Conservation (phyloP, 805 yeast genomes). For the Candida quercuum region DNA sequence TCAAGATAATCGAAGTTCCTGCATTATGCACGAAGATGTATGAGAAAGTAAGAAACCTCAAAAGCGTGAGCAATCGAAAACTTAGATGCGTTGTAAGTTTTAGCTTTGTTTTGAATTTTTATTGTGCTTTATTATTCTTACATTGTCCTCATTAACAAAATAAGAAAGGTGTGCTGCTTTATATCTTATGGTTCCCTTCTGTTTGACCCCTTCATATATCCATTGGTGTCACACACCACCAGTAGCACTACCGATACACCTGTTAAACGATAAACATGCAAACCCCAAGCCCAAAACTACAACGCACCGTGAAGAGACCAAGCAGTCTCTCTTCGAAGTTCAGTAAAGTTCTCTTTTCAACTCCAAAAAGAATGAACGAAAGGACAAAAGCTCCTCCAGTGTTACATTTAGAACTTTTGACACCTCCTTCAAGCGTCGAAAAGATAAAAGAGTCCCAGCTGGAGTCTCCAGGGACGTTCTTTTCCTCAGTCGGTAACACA, state of each 20-base stretch:
- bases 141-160: too few species aligned
- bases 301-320: background rate
- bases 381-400: conserved; percentile 21
- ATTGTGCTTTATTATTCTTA: too few species aligned
- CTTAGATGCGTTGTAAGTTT: too few species aligned
- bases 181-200: too few species aligned
- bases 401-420: conserved; percentile 12
- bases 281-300: background rate
- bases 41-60: too few species aligned
- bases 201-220: too few species aligned
- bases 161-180: too few species aligned
- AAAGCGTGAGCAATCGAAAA: too few species aligned
- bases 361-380: conserved; percentile 15
- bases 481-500: background rate
- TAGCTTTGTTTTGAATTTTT: too few species aligned
- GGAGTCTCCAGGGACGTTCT: background rate
- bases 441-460: background rate
- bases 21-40: too few species aligned
- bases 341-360: conserved; percentile 4
- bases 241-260: background rate
- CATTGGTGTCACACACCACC: background rate
- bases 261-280: background rate
- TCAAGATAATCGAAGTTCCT: too few species aligned
- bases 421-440: conserved; percentile 20
- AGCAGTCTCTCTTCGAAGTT: conserved; percentile 2